A percentile compares a stretch with the other conserved stretches of the same genome.
Conservation (phyloP, 192 early-diverging fungal genomes). For the Globomyces pollinis-pini region DNA sequence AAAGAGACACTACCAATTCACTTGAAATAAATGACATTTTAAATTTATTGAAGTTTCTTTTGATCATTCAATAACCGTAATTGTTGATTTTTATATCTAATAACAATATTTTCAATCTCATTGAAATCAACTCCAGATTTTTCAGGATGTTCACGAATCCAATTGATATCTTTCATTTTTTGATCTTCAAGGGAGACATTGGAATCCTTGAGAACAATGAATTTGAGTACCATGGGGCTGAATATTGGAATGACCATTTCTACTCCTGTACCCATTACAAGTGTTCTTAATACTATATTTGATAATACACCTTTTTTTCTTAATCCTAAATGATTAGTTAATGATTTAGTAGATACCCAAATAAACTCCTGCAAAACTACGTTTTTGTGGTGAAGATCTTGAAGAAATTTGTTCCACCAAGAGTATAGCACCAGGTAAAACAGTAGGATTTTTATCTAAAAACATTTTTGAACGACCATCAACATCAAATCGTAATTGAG, state of each 20-base stretch:
- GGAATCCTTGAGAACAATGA: slow-evolving; percentile 34
- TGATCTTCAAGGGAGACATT: not conserved
- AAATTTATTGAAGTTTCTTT: slow-evolving; percentile 1
- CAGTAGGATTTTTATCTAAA: slow-evolving; percentile 10
- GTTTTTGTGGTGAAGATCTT: slow-evolving; percentile 27
- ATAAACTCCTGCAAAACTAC: slow-evolving; percentile 43
- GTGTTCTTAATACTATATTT: slow-evolving; percentile 37
- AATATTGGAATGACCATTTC: slow-evolving; percentile 45
- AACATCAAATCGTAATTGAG: slow-evolving; percentile 31
- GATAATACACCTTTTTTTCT: slow-evolving; percentile 37
- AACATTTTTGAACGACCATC: slow-evolving; percentile 36
- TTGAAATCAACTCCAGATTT: not conserved
- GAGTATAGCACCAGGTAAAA: slow-evolving; percentile 40
- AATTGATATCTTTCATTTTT: not conserved
- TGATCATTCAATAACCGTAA: not conserved
- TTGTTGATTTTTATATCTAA: slow-evolving; percentile 10
- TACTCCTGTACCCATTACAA: slow-evolving; percentile 42
- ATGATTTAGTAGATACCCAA: too few relatives aligned
- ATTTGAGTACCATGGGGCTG: slow-evolving; percentile 37
- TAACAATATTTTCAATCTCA: slow-evolving; percentile 6
- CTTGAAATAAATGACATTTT: too few relatives aligned
- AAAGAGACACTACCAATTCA: too few relatives aligned
- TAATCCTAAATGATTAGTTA: too few relatives aligned
- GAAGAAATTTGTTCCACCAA: slow-evolving; percentile 42
- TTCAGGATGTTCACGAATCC: not conserved